These are phyloP conservation scores for Catunica adiposa DNA, from an alignment of 2,329 filamentous ascomycete genomes.

Conservation along the genomic window DNA sequence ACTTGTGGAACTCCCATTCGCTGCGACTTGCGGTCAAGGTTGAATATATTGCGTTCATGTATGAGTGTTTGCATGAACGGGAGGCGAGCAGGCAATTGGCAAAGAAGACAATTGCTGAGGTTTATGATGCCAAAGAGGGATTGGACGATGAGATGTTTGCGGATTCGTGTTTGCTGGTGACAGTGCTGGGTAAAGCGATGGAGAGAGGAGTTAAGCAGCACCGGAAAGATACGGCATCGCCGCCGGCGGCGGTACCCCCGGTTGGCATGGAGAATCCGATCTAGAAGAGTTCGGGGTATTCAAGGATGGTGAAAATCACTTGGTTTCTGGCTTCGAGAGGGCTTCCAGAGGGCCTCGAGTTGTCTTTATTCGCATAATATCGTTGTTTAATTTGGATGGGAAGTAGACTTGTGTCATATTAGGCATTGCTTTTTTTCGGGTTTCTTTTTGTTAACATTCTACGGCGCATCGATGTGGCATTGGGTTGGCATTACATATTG, in stretches of 20 bases:
- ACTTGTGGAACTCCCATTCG: conserved; percentile 78
- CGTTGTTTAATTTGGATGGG: background rate
- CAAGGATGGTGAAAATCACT: background rate
- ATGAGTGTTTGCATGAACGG: conserved; percentile 76
- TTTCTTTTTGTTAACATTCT: background rate
- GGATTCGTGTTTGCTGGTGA: conserved; percentile 77
- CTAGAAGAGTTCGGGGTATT: conserved; percentile 15
- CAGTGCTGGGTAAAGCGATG: conserved; percentile 75
- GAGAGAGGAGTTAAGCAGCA: conserved; percentile 42
- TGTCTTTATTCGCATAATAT: background rate
- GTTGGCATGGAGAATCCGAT: conserved; percentile 30
- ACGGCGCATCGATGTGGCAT: background rate
- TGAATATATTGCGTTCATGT: conserved; percentile 83
- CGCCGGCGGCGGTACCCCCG: conserved; percentile 18
- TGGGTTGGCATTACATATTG: conserved; percentile 3
- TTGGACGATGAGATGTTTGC: conserved; percentile 94
- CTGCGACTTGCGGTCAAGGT: conserved; percentile 78
- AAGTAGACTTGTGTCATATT: background rate
- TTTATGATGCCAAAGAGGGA: conserved; percentile 78
- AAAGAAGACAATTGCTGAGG: conserved; percentile 69
- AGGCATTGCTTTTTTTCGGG: background rate
- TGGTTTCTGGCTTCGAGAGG: background rate
- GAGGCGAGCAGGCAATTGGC: conserved; percentile 62
- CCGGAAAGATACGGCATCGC: conserved; percentile 17
- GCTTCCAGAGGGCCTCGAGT: too few relatives aligned